These are phyloP conservation scores for Wickerhamiella hasegawae DNA, from an alignment of 805 yeast genomes.

Conservation along the genomic window DNA sequence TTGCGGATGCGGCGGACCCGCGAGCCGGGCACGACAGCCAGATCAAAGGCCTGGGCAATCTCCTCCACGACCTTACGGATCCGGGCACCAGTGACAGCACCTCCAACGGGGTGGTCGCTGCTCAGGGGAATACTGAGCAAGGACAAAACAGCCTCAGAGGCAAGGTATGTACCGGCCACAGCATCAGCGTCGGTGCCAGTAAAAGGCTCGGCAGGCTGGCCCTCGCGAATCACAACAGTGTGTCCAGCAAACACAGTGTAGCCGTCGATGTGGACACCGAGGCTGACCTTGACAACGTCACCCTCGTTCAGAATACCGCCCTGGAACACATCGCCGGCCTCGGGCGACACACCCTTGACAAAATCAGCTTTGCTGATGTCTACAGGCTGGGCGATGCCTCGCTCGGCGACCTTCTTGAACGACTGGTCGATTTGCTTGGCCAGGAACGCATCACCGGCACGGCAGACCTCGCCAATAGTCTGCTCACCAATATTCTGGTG, in stretches of 20 bases:
- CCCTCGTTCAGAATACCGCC: conserved; percentile 46
- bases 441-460: conserved; percentile 66
- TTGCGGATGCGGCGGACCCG: conserved; percentile 83
- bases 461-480: conserved; percentile 46
- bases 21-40: conserved; percentile 83
- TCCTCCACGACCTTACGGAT: conserved; percentile 67
- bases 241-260: conserved; percentile 80
- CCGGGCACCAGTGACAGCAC: conserved; percentile 44
- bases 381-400: conserved; percentile 88
- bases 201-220: conserved; percentile 43
- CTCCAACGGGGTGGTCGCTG: conserved; percentile 31
- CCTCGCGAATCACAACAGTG: conserved; percentile 59
- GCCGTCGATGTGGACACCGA: conserved; percentile 92
- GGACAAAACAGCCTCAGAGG: conserved; percentile 70
- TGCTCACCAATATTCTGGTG: conserved; percentile 54
- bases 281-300: conserved; percentile 66
- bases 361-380: conserved; percentile 72
- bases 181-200: conserved; percentile 82
- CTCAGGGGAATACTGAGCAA: conserved; percentile 56
- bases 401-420: conserved; percentile 43
- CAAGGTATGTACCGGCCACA: conserved; percentile 73
- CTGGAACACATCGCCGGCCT: conserved; percentile 26
- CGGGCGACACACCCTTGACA: conserved; percentile 73
- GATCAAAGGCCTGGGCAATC: conserved; percentile 71
- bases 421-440: conserved; percentile 39